Conservation (phyloP, 1,284 basidiomycete genomes). For the Naganishia sp. region DNA sequence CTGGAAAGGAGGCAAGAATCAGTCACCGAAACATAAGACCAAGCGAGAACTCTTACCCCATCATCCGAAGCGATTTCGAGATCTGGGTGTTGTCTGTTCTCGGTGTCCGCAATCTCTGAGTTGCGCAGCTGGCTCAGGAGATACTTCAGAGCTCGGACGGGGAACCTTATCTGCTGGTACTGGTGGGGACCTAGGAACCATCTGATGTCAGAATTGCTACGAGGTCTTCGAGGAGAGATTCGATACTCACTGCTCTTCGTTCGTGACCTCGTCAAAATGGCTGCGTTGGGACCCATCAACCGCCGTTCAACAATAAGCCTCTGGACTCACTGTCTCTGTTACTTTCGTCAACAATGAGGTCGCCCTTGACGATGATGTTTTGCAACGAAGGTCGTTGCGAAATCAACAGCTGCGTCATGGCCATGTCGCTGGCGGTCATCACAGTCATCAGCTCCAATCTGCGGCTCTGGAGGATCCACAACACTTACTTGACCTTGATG, state of each 20-base stretch:
- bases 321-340: conserved; percentile 71
- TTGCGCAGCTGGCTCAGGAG: conserved; percentile 75
- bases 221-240: neutral
- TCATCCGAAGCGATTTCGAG: conserved; percentile 67
- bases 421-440: conserved; percentile 63
- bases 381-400: conserved; percentile 67
- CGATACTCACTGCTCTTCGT: conserved; percentile 70
- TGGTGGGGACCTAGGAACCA: conserved; percentile 62
- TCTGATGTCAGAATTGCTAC: neutral
- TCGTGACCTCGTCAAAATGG: conserved; percentile 92
- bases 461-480: neutral
- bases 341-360: conserved; percentile 77
- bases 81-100: conserved; percentile 61
- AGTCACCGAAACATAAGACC: conserved; percentile 20
- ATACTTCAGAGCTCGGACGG: conserved; percentile 86
- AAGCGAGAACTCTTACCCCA: conserved; percentile 43
- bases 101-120: conserved; percentile 62
- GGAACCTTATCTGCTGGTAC: conserved; percentile 83
- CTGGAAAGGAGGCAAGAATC: conserved; percentile 49
- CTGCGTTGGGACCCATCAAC: conserved; percentile 53
- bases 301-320: neutral
- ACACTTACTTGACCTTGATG: conserved; percentile 64
- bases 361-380: conserved; percentile 79
- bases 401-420: conserved; percentile 73
- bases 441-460: neutral